Conservation (phyloP, 1,139 yeast species). For the Eremothecium cymbalariae region DNA sequence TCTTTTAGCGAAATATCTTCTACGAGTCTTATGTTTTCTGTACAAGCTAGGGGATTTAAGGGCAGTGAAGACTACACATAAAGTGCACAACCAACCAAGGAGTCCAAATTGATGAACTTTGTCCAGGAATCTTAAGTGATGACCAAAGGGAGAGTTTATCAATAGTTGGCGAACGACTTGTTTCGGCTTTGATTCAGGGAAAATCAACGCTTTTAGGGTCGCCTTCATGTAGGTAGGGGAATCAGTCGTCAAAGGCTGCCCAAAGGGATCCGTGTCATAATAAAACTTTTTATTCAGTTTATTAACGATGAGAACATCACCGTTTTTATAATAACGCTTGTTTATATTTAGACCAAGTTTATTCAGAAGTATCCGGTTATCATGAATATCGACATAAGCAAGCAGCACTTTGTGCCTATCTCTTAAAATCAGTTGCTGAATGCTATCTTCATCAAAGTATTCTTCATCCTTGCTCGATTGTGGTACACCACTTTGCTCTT, state of each 20-base stretch:
- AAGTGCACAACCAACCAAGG: slow-evolving; percentile 35
- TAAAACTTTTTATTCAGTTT: slow-evolving; percentile 24
- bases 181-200: slow-evolving; percentile 14
- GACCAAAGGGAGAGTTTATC: slow-evolving; percentile 41
- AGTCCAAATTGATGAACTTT: slow-evolving; percentile 39
- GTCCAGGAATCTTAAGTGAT: slow-evolving; percentile 38
- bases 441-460: too few relatives aligned
- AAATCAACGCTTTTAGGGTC: slow-evolving; percentile 16
- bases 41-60: slow-evolving; percentile 6
- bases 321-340: slow-evolving; percentile 35
- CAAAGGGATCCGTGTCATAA: slow-evolving; percentile 34
- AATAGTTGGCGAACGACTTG: slow-evolving; percentile 24
- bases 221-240: slow-evolving; percentile 16
- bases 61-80: slow-evolving; percentile 8
- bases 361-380: slow-evolving; percentile 32
- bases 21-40: slow-evolving; percentile 11
- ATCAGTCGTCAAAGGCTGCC: slow-evolving; percentile 23
- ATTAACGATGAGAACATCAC: slow-evolving; percentile 40
- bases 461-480: too few relatives aligned
- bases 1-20: slow-evolving; percentile 19
- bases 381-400: slow-evolving; percentile 47
- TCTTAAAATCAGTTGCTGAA: too few relatives aligned
- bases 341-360: slow-evolving; percentile 39
- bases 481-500: too few relatives aligned
- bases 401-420: slow-evolving; percentile 42